Evolutionary conservation across 805 yeast genomes (phyloP).

Genomic region (Wickerhamiella bombiphila): DNA sequence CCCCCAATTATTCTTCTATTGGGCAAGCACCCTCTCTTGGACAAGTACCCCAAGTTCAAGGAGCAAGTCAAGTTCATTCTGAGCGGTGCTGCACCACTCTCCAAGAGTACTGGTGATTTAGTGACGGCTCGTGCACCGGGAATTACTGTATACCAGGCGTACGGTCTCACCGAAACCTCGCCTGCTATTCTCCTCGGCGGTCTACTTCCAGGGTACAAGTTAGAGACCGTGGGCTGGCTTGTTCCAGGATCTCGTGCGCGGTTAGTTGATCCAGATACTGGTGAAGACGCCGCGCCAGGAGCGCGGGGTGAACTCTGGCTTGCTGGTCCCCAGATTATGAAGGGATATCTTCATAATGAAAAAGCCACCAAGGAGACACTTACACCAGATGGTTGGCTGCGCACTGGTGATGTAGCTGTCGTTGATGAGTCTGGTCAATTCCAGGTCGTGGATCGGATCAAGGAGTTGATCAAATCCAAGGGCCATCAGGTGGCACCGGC

Average conservation of each 20-base stretch:
- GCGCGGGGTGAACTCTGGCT: slow-evolving; percentile 40
- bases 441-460: slow-evolving; percentile 44
- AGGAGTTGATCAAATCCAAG: slow-evolving; percentile 48
- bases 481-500: slow-evolving; percentile 94
- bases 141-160: slow-evolving; percentile 16
- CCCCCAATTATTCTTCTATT: slow-evolving; percentile 31
- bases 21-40: slow-evolving; percentile 32
- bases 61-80: slow-evolving; percentile 25
- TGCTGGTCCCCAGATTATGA: slow-evolving; percentile 42
- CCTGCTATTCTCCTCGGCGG: slow-evolving; percentile 34
- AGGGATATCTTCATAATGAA: slow-evolving; percentile 34
- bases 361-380: slow-evolving; percentile 34
- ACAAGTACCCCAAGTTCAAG: slow-evolving; percentile 31
- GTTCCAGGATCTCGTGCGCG: slow-evolving; percentile 36
- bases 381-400: slow-evolving; percentile 35
- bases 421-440: slow-evolving; percentile 27
- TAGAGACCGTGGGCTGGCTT: slow-evolving; percentile 34
- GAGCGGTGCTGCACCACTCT: slow-evolving; percentile 35
- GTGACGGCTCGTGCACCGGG: slow-evolving; percentile 9
- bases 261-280: slow-evolving; percentile 26
- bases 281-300: slow-evolving; percentile 34
- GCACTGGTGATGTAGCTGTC: slow-evolving; percentile 42
- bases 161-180: slow-evolving; percentile 48
- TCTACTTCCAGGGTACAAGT: slow-evolving; percentile 22
- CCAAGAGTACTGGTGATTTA: slow-evolving; percentile 9